phyloP scores from a whole-genome alignment of 495 filamentous ascomycete genomes.

The Neurospora sp. region DNA sequence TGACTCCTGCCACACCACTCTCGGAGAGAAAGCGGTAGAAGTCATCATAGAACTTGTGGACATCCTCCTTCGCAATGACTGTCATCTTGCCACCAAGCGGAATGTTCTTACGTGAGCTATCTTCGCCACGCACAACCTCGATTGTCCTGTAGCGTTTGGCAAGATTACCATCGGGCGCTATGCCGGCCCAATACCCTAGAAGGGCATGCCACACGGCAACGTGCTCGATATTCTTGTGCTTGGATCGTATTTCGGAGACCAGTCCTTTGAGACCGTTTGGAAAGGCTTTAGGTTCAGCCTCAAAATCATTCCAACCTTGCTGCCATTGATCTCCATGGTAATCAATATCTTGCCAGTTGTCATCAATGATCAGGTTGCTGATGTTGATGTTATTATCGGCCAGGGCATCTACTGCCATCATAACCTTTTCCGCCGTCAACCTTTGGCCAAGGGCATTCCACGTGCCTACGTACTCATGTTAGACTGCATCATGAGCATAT shows the following conservation, averaged over 20 bases:
- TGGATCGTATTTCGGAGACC: conserved; percentile 53
- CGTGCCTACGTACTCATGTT: conserved; percentile 43
- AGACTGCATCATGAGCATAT: neutral
- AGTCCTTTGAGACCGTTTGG: conserved; percentile 66
- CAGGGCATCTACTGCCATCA: conserved; percentile 61
- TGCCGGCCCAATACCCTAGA: conserved; percentile 92
- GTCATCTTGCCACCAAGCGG: conserved; percentile 54
- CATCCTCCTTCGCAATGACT: conserved; percentile 61
- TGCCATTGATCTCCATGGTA: conserved; percentile 36
- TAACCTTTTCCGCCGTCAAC: conserved; percentile 68
- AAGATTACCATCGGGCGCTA: conserved; percentile 60
- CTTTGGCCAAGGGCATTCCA: conserved; percentile 88
- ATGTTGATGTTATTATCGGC: conserved; percentile 64
- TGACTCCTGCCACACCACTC: conserved; percentile 69
- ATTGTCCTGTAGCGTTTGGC: conserved; percentile 70
- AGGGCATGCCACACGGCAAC: conserved; percentile 94
- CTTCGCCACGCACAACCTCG: conserved; percentile 42
- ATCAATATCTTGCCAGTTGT: conserved; percentile 86
- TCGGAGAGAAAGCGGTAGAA: conserved; percentile 73
- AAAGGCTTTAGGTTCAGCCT: conserved; percentile 73
- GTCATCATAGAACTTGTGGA: conserved; percentile 70
- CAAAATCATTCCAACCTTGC: conserved; percentile 58
- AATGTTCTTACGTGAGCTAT: conserved; percentile 41
- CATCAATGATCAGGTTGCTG: conserved; percentile 81
- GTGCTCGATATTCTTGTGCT: conserved; percentile 65